Conservation (phyloP, 768 basidiomycete species). For the Phaeotremella fagi region DNA sequence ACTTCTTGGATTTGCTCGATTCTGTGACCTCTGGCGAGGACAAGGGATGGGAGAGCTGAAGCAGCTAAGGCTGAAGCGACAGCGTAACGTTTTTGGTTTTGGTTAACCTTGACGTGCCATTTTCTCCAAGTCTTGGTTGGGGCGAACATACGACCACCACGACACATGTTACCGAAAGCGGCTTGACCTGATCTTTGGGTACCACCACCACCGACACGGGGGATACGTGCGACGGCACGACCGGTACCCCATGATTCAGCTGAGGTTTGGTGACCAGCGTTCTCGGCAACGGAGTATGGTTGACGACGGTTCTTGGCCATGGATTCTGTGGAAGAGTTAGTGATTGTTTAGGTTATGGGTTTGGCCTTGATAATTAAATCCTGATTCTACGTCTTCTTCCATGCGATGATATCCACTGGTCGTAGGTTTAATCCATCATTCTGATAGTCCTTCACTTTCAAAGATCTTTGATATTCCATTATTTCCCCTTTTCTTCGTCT, state of each 20-base stretch:
- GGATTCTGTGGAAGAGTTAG: slow-evolving; percentile 61
- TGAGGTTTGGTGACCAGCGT: slow-evolving; percentile 97
- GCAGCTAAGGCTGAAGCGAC: slow-evolving; percentile 96
- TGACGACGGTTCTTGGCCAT: slow-evolving; percentile 97
- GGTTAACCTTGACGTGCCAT: slow-evolving; percentile 99
- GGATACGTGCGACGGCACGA: slow-evolving; percentile 99
- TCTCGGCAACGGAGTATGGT: slow-evolving; percentile 91
- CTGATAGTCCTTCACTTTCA: no score
- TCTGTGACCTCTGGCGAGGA: slow-evolving; percentile 97
- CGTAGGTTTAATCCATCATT: no score
- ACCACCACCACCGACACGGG: slow-evolving; percentile 98
- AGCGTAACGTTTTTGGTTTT: slow-evolving; percentile 97
- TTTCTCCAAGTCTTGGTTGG: slow-evolving; percentile 99
- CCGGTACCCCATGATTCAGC: slow-evolving; percentile 99
- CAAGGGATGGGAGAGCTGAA: slow-evolving; percentile 93
- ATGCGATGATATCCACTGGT: no score
- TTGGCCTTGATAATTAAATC: no score
- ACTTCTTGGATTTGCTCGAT: slow-evolving; percentile 96
- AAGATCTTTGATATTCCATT: no score
- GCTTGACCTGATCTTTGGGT: slow-evolving; percentile 99
- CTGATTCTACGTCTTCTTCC: no score
- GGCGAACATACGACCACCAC: slow-evolving; percentile 99
- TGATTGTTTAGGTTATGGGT: no score
- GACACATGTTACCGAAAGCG: slow-evolving; percentile 99
- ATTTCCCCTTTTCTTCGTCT: no score